Conservation (phyloP, 352 stramenopile genomes). For the Globisporangium okanoganense region DNA sequence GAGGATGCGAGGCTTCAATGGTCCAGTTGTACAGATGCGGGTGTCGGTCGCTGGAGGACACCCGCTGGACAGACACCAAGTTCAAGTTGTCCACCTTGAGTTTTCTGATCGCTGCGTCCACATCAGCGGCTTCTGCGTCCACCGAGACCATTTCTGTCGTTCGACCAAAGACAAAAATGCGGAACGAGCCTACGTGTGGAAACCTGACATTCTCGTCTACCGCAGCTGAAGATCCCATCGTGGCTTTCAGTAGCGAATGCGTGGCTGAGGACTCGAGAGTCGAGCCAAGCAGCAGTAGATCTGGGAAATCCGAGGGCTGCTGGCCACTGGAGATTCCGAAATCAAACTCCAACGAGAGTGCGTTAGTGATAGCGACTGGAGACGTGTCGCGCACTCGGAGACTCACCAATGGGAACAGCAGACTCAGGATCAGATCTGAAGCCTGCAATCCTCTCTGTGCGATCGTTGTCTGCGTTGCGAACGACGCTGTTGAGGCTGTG, state of each 20-base stretch:
- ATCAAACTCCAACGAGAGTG: constrained; percentile 6
- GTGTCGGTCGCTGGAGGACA: not conserved
- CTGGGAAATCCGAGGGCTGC: not conserved
- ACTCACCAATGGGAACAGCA: constrained; percentile 1
- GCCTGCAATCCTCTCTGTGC: constrained; percentile 1
- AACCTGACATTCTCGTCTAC: not conserved
- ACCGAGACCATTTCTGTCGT: constrained; percentile 5
- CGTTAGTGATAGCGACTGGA: not conserved
- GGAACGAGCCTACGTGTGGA: not conserved
- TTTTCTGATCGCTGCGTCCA: constrained; percentile 9
- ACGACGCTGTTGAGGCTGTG: not conserved
- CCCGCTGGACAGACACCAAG: constrained; percentile 1
- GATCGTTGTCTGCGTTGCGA: not conserved
- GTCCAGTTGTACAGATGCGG: constrained; percentile 6
- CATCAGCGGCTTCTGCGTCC: not conserved
- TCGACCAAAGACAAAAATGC: constrained; percentile 8
- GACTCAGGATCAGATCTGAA: constrained; percentile 5
- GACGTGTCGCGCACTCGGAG: constrained; percentile 10
- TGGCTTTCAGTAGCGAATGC: not conserved
- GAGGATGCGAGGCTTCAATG: constrained; percentile 12
- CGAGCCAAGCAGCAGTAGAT: constrained; percentile 7
- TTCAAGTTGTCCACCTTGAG: constrained; percentile 4
- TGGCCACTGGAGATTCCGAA: not conserved
- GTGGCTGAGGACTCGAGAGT: constrained; percentile 3
- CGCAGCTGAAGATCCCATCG: not conserved